Conservation (phyloP, 2,329 filamentous ascomycete genomes). For the Epichloe sylvatica region DNA sequence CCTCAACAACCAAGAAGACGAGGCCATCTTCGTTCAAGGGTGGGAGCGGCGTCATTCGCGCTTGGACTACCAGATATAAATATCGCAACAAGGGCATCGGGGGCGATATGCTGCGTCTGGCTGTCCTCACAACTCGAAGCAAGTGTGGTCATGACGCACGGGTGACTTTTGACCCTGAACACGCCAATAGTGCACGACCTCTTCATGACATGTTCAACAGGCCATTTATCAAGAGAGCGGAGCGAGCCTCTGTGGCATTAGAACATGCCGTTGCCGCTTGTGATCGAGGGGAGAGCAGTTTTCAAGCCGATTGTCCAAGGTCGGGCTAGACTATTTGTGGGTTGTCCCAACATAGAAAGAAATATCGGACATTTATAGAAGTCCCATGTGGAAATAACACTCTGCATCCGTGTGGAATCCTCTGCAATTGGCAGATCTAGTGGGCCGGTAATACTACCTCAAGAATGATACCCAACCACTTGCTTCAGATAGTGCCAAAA, state of each 20-base stretch:
- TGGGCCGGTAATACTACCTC: no score
- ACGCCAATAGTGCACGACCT: slow-evolving; percentile 55
- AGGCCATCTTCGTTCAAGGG: slow-evolving; percentile 21
- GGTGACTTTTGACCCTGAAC: slow-evolving; percentile 57
- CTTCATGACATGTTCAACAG: slow-evolving; percentile 46
- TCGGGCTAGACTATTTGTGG: no score
- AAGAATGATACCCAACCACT: no score
- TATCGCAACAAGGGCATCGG: slow-evolving; percentile 62
- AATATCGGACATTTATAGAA: no score
- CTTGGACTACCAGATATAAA: slow-evolving; percentile 61
- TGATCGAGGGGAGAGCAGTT: slow-evolving; percentile 6
- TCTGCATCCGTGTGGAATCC: no score
- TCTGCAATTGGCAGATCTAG: no score
- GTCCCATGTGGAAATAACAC: no score
- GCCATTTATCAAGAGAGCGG: slow-evolving; percentile 41
- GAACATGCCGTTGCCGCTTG: slow-evolving; percentile 14
- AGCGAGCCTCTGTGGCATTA: slow-evolving; percentile 34
- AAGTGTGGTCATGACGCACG: slow-evolving; percentile 46
- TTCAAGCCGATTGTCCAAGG: background rate
- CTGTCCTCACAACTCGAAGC: slow-evolving; percentile 49
- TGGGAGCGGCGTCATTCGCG: slow-evolving; percentile 54
- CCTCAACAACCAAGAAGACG: slow-evolving; percentile 1
- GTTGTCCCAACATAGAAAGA: no score
- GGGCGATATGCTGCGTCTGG: slow-evolving; percentile 56
- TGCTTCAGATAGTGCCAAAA: no score